Conservation (phyloP, 768 basidiomycete species). For the Tulasnella sp. region DNA sequence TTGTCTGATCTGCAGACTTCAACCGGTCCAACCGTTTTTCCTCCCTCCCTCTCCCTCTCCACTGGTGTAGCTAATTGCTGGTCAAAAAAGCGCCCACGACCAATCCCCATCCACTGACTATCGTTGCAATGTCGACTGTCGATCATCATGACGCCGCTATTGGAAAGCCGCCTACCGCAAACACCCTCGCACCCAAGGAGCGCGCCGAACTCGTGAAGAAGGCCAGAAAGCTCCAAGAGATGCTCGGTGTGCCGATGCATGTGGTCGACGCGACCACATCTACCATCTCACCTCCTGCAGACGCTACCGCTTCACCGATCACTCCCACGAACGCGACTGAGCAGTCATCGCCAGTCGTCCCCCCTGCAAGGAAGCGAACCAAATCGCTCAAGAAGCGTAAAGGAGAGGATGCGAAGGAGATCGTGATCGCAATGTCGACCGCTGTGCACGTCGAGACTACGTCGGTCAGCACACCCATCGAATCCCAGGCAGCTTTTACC, state of each 20-base stretch:
- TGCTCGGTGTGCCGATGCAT: slow-evolving; percentile 13
- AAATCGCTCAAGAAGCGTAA: slow-evolving; percentile 2
- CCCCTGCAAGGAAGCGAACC: not conserved
- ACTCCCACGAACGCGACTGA: too few species aligned
- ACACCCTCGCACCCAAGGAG: slow-evolving; percentile 1
- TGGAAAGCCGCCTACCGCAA: not conserved
- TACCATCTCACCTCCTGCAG: too few species aligned
- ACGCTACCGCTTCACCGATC: too few species aligned
- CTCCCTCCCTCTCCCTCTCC: too few species aligned
- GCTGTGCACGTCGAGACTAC: not conserved
- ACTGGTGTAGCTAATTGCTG: too few species aligned
- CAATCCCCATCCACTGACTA: too few species aligned
- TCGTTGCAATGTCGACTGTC: not conserved
- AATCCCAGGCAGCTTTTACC: too few species aligned
- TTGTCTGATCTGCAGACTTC: too few species aligned
- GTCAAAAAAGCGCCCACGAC: too few species aligned
- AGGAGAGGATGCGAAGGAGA: not conserved
- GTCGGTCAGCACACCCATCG: not conserved
- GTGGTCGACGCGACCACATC: slow-evolving; percentile 1
- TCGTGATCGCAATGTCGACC: slow-evolving; percentile 8
- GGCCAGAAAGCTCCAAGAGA: slow-evolving; percentile 12
- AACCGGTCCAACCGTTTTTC: too few species aligned
- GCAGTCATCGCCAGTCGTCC: not conserved
- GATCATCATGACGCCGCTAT: too few species aligned
- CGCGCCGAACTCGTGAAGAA: slow-evolving; percentile 6